Evolutionary conservation across 345 rosid species (phyloP).

Genomic region (Eucalyptus globulus): DNA sequence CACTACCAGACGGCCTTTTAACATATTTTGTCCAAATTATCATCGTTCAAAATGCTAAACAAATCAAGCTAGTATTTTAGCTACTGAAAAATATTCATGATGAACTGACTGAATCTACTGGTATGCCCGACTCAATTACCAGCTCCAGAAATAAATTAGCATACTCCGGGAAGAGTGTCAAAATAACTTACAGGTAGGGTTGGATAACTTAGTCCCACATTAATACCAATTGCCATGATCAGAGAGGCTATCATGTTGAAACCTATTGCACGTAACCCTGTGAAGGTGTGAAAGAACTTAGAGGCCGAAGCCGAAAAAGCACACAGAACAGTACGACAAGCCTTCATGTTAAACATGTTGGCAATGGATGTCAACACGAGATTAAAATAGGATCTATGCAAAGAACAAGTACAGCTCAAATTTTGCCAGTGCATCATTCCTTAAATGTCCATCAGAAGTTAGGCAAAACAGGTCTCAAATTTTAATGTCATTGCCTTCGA

Average conservation of each 20-base stretch:
- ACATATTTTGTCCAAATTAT: background rate
- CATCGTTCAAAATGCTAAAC: background rate
- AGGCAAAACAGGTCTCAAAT: background rate
- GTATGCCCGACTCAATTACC: background rate
- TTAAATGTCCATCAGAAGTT: background rate
- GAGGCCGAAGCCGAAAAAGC: background rate
- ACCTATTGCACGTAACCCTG: slow-evolving; percentile 53
- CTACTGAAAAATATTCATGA: background rate
- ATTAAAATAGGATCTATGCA: background rate
- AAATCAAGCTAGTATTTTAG: background rate
- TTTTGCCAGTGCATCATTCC: background rate
- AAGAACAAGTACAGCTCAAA: background rate
- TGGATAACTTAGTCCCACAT: slow-evolving; percentile 40
- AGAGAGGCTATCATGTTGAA: slow-evolving; percentile 52
- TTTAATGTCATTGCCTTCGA: background rate
- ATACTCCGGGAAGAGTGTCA: background rate
- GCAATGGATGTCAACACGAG: background rate
- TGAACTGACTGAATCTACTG: background rate
- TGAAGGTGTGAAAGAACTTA: background rate
- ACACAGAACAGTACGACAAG: background rate
- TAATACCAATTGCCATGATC: slow-evolving; percentile 25
- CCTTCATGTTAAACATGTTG: background rate
- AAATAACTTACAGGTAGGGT: slow-evolving; percentile 47
- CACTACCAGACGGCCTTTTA: background rate
- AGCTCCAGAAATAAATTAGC: background rate